Percentiles rank a stretch among this genome's conserved stretches.
phyloP scores from a whole-genome alignment of 176 grass and related monocot species.

The Olyra latifolia region DNA sequence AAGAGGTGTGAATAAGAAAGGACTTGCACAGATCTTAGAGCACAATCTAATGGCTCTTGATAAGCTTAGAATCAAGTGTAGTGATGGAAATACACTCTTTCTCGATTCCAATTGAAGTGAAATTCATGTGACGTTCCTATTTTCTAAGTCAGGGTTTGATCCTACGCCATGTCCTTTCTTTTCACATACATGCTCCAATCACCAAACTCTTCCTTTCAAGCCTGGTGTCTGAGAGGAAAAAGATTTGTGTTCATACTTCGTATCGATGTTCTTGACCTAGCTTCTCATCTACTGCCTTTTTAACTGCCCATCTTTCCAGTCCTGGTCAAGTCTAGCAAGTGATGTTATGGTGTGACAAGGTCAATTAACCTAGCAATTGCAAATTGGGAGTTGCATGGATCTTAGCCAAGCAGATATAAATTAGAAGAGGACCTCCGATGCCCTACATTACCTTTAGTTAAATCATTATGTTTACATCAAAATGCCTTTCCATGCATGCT shows the following conservation, averaged over 20 bases:
- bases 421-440: constrained; percentile 3
- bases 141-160: neutral
- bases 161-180: neutral
- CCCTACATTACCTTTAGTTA: neutral
- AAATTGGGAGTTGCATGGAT: neutral
- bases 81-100: too few species aligned
- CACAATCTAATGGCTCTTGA: too few species aligned
- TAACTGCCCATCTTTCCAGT: neutral
- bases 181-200: neutral
- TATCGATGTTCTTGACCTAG: neutral
- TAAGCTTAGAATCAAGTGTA: too few species aligned
- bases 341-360: constrained; percentile 18
- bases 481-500: constrained; percentile 18
- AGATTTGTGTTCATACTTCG: neutral
- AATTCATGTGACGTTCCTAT: too few species aligned
- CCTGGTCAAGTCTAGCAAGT: constrained; percentile 13
- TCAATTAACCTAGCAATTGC: constrained; percentile 16
- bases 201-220: neutral
- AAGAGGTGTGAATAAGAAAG: too few species aligned
- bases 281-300: neutral
- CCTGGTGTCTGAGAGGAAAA: neutral
- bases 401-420: neutral
- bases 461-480: constrained; percentile 11
- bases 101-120: too few species aligned
- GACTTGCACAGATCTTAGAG: too few species aligned